A percentile compares a stretch with the other conserved stretches of the same genome.
phyloP scores from a whole-genome alignment of 106 monocot genomes.

The Allium cepa region DNA sequence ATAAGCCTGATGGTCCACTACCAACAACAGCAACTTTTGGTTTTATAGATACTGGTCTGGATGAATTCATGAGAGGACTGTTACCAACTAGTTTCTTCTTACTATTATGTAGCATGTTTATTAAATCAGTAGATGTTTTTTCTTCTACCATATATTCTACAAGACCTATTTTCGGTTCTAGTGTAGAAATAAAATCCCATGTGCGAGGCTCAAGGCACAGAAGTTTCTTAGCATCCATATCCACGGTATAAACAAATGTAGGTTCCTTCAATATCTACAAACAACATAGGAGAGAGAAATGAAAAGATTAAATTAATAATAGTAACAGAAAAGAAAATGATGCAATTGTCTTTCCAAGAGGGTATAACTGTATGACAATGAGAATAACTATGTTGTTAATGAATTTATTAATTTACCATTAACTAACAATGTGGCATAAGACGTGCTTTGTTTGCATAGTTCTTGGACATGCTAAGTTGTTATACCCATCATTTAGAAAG shows the following conservation, averaged over 20 bases:
- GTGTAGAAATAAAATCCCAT: conserved; percentile 77
- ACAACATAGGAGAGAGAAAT: conserved; percentile 1
- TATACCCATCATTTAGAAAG: too few relatives aligned
- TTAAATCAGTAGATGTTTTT: conserved; percentile 37
- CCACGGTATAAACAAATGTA: conserved; percentile 88
- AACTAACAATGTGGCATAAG: too few relatives aligned
- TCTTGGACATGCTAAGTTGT: too few relatives aligned
- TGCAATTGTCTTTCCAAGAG: too few relatives aligned
- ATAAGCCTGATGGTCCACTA: conserved; percentile 92
- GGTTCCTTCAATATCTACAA: conserved; percentile 84
- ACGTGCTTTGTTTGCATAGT: too few relatives aligned
- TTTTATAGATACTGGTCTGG: conserved; percentile 14
- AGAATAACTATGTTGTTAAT: too few relatives aligned
- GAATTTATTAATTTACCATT: too few relatives aligned
- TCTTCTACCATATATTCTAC: conserved; percentile 52
- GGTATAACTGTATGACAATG: too few relatives aligned
- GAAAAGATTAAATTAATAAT: not conserved
- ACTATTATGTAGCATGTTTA: conserved; percentile 29
- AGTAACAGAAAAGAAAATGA: not conserved
- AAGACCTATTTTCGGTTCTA: conserved; percentile 77
- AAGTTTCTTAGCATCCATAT: conserved; percentile 90
- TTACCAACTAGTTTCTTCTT: conserved; percentile 10
- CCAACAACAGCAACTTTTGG: conserved; percentile 87
- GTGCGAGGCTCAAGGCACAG: conserved; percentile 75
- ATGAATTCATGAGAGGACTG: conserved; percentile 7